phyloP scores from a whole-genome alignment of 345 rosid genomes.

The Adansonia digitata region DNA sequence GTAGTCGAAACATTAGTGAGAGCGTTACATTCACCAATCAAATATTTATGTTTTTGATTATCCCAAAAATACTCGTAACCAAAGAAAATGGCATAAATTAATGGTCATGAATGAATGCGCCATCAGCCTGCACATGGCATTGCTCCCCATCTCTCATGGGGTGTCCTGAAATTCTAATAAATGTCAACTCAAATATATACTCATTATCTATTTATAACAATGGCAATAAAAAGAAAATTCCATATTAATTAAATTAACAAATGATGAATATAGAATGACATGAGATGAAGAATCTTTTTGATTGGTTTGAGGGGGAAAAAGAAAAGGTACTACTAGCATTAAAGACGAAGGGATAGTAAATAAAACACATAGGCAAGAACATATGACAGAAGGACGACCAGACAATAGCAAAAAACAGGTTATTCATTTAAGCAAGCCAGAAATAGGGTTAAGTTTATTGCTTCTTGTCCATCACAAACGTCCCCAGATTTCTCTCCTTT shows the following conservation, averaged over 20 bases:
- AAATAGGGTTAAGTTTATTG: slow-evolving; percentile 33
- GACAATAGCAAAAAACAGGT: slow-evolving; percentile 21
- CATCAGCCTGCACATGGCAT: slow-evolving; percentile 53
- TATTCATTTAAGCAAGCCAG: slow-evolving; percentile 31
- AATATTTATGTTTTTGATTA: slow-evolving; percentile 3
- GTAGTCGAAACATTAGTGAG: too few species aligned
- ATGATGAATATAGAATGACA: neutral
- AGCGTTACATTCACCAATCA: neutral
- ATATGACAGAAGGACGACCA: slow-evolving; percentile 23
- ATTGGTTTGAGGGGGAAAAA: neutral
- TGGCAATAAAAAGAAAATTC: too few species aligned
- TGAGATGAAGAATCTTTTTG: slow-evolving; percentile 27
- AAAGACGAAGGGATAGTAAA: slow-evolving; percentile 13
- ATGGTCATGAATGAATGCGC: slow-evolving; percentile 34
- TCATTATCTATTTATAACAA: neutral
- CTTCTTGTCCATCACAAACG: slow-evolving; percentile 43
- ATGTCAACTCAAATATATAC: neutral
- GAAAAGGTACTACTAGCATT: slow-evolving; percentile 14
- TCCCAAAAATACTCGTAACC: neutral
- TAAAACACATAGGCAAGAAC: slow-evolving; percentile 29
- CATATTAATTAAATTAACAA: neutral
- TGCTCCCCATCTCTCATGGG: slow-evolving; percentile 41
- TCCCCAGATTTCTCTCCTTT: slow-evolving; percentile 17
- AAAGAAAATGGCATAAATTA: slow-evolving; percentile 10
- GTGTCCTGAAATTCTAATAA: slow-evolving; percentile 10